These are phyloP conservation scores for Sporisorium sorghi DNA, from an alignment of 1,284 basidiomycete genomes.

Conservation along the genomic window DNA sequence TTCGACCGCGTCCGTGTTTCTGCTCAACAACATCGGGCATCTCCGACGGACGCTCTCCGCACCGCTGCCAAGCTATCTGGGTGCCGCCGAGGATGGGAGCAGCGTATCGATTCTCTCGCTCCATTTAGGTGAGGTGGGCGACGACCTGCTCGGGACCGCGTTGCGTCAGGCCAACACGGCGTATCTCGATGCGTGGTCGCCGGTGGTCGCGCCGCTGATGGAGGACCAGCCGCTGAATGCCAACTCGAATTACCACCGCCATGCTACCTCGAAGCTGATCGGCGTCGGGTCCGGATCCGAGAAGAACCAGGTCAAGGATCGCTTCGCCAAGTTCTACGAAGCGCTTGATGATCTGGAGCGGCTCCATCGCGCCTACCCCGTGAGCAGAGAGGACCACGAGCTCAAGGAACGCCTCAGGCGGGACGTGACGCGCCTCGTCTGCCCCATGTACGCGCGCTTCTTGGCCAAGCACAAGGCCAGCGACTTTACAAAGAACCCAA, in stretches of 20 bases:
- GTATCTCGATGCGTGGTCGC: constrained; percentile 65
- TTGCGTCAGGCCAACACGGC: constrained; percentile 55
- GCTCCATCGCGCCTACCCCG: constrained; percentile 61
- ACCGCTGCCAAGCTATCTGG: constrained; percentile 30
- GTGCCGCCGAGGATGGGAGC: constrained; percentile 26
- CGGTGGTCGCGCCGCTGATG: constrained; percentile 61
- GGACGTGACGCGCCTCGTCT: constrained; percentile 56
- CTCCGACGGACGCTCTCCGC: constrained; percentile 44
- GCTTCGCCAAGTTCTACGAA: constrained; percentile 65
- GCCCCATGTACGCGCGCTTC: constrained; percentile 59
- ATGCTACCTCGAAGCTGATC: constrained; percentile 54
- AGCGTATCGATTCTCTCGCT: constrained; percentile 34
- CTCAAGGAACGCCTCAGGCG: constrained; percentile 47
- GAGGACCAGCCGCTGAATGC: constrained; percentile 50
- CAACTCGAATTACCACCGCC: constrained; percentile 46
- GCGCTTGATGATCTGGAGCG: constrained; percentile 60
- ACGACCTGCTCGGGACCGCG: constrained; percentile 53
- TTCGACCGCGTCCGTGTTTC: constrained; percentile 60
- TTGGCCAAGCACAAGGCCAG: constrained; percentile 51
- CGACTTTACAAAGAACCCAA: constrained; percentile 62
- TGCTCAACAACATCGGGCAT: constrained; percentile 63
- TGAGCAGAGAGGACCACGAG: constrained; percentile 56
- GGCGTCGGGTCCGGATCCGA: constrained; percentile 57
- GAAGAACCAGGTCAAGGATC: constrained; percentile 63
- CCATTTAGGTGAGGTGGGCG: constrained; percentile 54